Evolutionary conservation across 257 asterid species (phyloP).

Genomic region (Solanum gandarillasii): DNA sequence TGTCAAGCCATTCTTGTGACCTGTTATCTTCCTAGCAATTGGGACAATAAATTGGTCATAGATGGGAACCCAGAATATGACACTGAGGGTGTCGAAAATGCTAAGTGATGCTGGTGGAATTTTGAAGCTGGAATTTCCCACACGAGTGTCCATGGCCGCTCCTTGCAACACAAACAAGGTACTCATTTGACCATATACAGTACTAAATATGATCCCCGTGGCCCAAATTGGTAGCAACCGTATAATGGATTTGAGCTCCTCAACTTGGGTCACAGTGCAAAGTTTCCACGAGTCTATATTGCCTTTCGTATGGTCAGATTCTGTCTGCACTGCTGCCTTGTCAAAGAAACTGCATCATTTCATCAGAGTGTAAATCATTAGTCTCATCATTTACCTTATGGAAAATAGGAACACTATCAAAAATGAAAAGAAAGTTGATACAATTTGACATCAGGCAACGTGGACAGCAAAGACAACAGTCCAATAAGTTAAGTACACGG

Average conservation of each 20-base stretch:
- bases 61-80: conserved; percentile 61
- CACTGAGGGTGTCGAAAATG: conserved; percentile 52
- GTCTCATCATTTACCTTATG: background rate
- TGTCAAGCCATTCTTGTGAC: conserved; percentile 56
- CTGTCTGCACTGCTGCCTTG: conserved; percentile 46
- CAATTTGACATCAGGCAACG: background rate
- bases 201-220: conserved; percentile 50
- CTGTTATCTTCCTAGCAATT: conserved; percentile 41
- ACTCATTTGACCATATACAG: conserved; percentile 51
- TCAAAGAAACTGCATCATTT: conserved; percentile 42
- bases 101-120: conserved; percentile 59
- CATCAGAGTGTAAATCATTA: background rate
- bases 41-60: conserved; percentile 49
- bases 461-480: background rate
- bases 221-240: conserved; percentile 57
- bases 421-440: background rate
- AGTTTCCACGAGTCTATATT: conserved; percentile 39
- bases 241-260: conserved; percentile 49
- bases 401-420: background rate
- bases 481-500: background rate
- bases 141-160: conserved; percentile 35
- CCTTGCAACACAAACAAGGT: conserved; percentile 52
- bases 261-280: conserved; percentile 65
- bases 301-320: conserved; percentile 18
- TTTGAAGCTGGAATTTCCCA: conserved; percentile 31